These are phyloP conservation scores for Basipetospora chlamydospora DNA, from an alignment of 2,329 filamentous ascomycete species.

Conservation along the genomic window DNA sequence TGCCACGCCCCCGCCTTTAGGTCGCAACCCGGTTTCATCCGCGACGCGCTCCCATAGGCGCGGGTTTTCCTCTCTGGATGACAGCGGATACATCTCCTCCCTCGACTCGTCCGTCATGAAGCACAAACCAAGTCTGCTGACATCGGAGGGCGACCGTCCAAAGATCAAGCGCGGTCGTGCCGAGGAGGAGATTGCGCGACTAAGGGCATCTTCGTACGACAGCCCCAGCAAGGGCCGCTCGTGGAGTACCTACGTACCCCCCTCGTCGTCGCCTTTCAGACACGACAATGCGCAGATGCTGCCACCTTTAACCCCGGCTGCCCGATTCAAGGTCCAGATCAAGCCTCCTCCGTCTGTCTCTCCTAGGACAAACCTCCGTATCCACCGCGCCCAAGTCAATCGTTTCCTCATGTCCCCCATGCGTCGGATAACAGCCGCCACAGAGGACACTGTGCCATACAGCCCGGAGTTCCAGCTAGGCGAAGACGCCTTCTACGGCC, in stretches of 20 bases:
- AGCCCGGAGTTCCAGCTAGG: conserved; percentile 37
- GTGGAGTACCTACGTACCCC: conserved; percentile 32
- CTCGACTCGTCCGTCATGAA: conserved; percentile 81
- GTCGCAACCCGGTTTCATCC: conserved; percentile 47
- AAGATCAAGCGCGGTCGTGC: conserved; percentile 78
- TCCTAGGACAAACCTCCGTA: conserved; percentile 79
- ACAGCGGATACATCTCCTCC: conserved; percentile 95
- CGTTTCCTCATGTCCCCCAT: conserved; percentile 50
- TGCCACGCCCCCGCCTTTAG: conserved; percentile 56
- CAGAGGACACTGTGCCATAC: conserved; percentile 31
- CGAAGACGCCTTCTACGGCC: not conserved
- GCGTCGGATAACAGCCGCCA: conserved; percentile 14
- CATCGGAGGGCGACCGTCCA: conserved; percentile 67
- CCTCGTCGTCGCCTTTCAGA: conserved; percentile 56
- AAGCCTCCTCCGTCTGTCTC: conserved; percentile 60
- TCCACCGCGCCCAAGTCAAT: conserved; percentile 73
- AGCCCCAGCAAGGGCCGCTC: conserved; percentile 64
- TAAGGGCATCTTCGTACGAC: conserved; percentile 84
- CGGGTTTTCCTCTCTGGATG: conserved; percentile 66
- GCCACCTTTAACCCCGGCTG: conserved; percentile 67
- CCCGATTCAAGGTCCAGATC: conserved; percentile 57
- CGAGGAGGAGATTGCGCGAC: conserved; percentile 87
- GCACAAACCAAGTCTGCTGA: conserved; percentile 50
- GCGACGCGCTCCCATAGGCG: conserved; percentile 55
- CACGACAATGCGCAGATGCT: conserved; percentile 44